Base-by-base conservation (phyloP, 1,139 yeast species). In the Kluyveromyces marxianus region DNA sequence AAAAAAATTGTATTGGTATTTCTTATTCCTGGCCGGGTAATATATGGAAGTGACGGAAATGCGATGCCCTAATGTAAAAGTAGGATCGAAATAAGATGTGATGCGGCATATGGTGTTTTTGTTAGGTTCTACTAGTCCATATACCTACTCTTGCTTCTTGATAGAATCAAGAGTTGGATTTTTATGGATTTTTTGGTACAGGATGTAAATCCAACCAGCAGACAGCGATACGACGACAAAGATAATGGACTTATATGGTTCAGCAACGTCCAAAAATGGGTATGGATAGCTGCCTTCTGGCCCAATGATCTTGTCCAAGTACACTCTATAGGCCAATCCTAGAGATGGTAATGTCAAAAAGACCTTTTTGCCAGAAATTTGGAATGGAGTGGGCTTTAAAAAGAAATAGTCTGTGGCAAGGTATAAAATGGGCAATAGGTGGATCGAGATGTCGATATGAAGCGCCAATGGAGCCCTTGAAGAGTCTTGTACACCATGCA, bases 251-350 rank as follows among this genome's bases (percentile, higher is more conserved):
- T 84, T 68, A 30, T 64, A 60, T 4, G 65, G 63, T 31, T 69
- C 73, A 6, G 66, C 68, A 7, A 75, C 82, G 55, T 80, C 75
- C 59, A 83, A 65, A 56, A 83, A 83, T 8, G 81, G 83, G 57
- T 83, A 83, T 0, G 92, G 92, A 55, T 77, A 82, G 2, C 73
- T 74, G 37, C 54, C 60, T 26, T 65, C 68, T 33, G 73, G 63
- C 47, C 74, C 76, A 31, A 83, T 68, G 50, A 81, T 62, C 25
- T 56, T 44, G 47, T 75, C 71, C 46, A 83, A 67, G 62, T 72
- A 71, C 39, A 65, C 57, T 76, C 84, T 82, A 60, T 83, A 83
- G 2, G 68, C 65, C 0, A 65, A 50, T 0, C 83, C 70, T 34
- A 80, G 58, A 0, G 55, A 39, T 1, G 67, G 52, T 32, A 76